Percentiles rank a stretch among this genome's conserved stretches.
phyloP scores from a whole-genome alignment of 139 green algal species.

The Ettlia oleoabundans region DNA sequence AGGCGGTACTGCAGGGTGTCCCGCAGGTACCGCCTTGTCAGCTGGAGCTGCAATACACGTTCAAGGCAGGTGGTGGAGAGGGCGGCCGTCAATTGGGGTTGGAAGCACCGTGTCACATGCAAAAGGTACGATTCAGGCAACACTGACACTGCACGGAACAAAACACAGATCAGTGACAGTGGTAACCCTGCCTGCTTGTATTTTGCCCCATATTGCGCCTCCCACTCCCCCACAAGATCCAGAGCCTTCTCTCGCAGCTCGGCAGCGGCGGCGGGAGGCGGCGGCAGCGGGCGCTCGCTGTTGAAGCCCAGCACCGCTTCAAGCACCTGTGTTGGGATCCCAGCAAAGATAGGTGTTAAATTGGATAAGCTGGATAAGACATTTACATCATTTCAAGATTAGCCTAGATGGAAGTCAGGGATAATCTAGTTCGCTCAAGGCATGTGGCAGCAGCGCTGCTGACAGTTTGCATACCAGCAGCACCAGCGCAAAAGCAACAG shows the following conservation, averaged over 20 bases:
- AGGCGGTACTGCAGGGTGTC: constrained; percentile 33
- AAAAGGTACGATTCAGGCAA: too few species aligned
- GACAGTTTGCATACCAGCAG: too few species aligned
- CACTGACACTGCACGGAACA: too few species aligned
- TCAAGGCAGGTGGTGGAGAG: background rate
- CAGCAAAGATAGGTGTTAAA: too few species aligned
- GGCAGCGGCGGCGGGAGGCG: constrained; percentile 30
- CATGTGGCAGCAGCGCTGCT: too few species aligned
- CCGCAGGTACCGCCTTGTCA: constrained; percentile 42
- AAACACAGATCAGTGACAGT: too few species aligned
- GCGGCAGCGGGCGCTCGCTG: constrained; percentile 42
- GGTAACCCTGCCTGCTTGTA: constrained; percentile 51
- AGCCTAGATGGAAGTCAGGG: too few species aligned
- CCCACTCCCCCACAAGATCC: constrained; percentile 47
- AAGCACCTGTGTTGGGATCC: constrained; percentile 36
- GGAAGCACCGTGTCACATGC: background rate
- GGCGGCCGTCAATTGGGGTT: background rate
- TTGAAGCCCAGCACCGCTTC: constrained; percentile 47
- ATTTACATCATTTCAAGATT: too few species aligned
- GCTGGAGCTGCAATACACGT: constrained; percentile 38
- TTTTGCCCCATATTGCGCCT: constrained; percentile 19
- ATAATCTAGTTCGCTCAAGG: too few species aligned
- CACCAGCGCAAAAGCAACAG: too few species aligned
- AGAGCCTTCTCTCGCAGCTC: constrained; percentile 37
- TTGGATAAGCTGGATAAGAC: too few species aligned